Base-by-base conservation (phyloP, 2,329 filamentous ascomycete species). In the Ploettnerulaceae sp. region DNA sequence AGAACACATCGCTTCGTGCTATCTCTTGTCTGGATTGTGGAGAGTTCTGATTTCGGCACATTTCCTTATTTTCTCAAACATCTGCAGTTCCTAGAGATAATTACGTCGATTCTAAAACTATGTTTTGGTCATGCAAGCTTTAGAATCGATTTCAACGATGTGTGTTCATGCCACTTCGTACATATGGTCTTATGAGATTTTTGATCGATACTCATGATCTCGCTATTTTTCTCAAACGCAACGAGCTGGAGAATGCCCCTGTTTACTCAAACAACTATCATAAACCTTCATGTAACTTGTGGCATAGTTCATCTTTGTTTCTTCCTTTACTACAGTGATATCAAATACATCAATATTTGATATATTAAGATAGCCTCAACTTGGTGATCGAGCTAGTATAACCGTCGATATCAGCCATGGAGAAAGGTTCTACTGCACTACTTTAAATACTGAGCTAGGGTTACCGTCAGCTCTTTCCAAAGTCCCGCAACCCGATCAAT, bases 241-340 rank as follows among this genome's bases (percentile, higher is more conserved):
- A 38, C 14, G 24, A 35, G 6, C 15, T 46, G 4, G 11, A 8
- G 7, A 7, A 28, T 28, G 31, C 35, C 14, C 26, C 21, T n/a
- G 21, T n/a, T 35, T 8, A 20, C 22, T 3, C 14, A 28, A 17
- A 41, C 36, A 15, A 47, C 45, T 4, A 34, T 12, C 9, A 28
- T 47, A 8, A 41, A 34, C 11, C 20, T 47, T 5, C 29, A 41
- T 41, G 29, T 29, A 21, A 36, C 45, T 22, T 47, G 36, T 17
- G 45, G 45, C 7, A 15, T 47, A 3, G 14, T 47, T 47, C 17
- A 9, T 41, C 7, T 41, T 24, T 6, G 45, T 41, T 15, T 24
- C 29, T 3, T 47, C 45, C 4, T 41, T 34, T 29, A 37, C 36
- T 7, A 26, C 35, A 9, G 45, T 20, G 2, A 33, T 47, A 11